These are phyloP conservation scores for Globisporangium sylvaticum DNA, from an alignment of 352 stramenopile genomes.

Conservation along the genomic window DNA sequence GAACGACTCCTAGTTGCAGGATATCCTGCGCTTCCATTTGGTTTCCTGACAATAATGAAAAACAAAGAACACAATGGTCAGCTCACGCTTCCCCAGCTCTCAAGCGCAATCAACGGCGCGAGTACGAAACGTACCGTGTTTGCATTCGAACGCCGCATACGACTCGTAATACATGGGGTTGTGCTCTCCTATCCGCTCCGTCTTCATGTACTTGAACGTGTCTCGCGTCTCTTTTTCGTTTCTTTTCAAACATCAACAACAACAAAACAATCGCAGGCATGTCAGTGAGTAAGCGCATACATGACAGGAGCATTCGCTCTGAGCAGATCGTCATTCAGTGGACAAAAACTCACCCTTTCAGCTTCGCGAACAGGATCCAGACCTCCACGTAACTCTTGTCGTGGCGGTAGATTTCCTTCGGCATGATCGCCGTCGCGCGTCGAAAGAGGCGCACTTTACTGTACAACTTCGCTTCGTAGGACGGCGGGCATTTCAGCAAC, in stretches of 20 bases:
- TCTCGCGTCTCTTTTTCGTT: conserved; percentile 41
- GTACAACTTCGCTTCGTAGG: conserved; percentile 36
- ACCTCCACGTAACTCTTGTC: conserved; percentile 49
- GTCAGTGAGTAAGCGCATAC: neutral
- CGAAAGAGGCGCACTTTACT: conserved; percentile 37
- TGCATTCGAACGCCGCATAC: conserved; percentile 60
- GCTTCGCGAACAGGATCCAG: conserved; percentile 52
- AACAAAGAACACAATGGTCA: neutral
- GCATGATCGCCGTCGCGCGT: conserved; percentile 39
- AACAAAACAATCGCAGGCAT: neutral
- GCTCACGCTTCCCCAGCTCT: neutral
- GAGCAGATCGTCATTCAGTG: neutral
- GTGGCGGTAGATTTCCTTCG: conserved; percentile 25
- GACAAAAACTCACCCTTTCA: conserved; percentile 31
- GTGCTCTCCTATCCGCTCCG: conserved; percentile 42
- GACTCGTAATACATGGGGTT: conserved; percentile 54
- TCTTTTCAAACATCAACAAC: conserved; percentile 12
- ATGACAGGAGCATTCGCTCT: neutral
- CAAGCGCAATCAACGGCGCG: neutral
- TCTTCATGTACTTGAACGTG: conserved; percentile 61
- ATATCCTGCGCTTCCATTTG: conserved; percentile 49
- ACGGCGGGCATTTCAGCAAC: conserved; percentile 44
- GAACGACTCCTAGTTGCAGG: conserved; percentile 42
- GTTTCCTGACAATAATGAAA: conserved; percentile 26
- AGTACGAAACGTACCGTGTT: conserved; percentile 20